Percentiles rank a stretch among this genome's conserved stretches.
Conservation (phyloP, 2,329 filamentous ascomycete genomes). For the Phaeosphaeriaceae sp. region DNA sequence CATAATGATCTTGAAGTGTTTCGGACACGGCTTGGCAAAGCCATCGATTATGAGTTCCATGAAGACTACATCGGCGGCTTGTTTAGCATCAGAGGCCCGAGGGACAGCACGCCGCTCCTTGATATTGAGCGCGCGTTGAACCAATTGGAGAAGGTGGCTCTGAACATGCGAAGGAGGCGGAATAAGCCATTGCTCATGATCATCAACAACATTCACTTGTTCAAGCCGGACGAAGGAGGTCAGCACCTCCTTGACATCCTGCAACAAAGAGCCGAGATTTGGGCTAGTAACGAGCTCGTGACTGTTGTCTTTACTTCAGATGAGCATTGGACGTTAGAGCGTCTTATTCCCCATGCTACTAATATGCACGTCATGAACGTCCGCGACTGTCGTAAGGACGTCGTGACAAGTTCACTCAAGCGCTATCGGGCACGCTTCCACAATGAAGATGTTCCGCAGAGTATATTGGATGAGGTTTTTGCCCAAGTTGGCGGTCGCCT, state of each 20-base stretch:
- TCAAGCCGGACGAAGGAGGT: constrained; percentile 89
- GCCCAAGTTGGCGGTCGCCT: constrained; percentile 86
- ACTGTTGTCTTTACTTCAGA: constrained; percentile 95
- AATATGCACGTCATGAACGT: constrained; percentile 91
- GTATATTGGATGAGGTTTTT: constrained; percentile 78
- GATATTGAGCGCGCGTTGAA: constrained; percentile 97
- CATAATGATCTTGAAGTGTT: constrained; percentile 96
- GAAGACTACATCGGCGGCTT: constrained; percentile 97
- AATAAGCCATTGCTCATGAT: constrained; percentile 82
- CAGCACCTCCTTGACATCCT: constrained; percentile 89
- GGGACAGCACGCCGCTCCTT: constrained; percentile 87
- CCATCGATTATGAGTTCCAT: constrained; percentile 93
- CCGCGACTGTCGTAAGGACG: constrained; percentile 76
- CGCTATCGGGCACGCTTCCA: constrained; percentile 81
- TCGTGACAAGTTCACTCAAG: constrained; percentile 76
- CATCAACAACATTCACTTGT: constrained; percentile 89
- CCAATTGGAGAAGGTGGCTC: constrained; percentile 93
- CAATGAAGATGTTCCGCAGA: constrained; percentile 62
- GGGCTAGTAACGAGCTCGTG: constrained; percentile 88
- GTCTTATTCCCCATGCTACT: constrained; percentile 87
- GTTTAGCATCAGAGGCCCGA: constrained; percentile 89
- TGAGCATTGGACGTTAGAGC: constrained; percentile 97
- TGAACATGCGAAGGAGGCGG: constrained; percentile 68
- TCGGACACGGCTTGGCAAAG: constrained; percentile 87
- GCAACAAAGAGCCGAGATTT: constrained; percentile 93